Evolutionary conservation across 192 early-diverging fungal genomes (phyloP).

Genomic region (Jimgerdemannia flammicorona): DNA sequence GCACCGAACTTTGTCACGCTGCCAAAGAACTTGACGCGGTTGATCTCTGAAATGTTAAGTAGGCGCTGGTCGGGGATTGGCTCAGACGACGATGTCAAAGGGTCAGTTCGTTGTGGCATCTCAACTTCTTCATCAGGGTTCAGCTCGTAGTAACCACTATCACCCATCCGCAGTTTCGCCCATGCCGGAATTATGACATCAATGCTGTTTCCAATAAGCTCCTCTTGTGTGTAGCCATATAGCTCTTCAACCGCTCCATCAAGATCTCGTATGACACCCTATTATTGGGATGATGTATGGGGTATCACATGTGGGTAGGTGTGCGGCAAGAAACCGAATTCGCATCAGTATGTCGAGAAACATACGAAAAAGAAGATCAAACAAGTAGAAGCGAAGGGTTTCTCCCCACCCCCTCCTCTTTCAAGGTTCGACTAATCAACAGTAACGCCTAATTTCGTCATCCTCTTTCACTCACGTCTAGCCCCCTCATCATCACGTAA

Average conservation of each 20-base stretch:
- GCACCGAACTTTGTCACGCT: constrained; percentile 43
- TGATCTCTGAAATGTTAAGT: constrained; percentile 44
- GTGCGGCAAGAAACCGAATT: not conserved
- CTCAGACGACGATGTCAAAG: not conserved
- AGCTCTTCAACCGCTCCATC: constrained; percentile 44
- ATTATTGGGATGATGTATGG: not conserved
- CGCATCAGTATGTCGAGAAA: not conserved
- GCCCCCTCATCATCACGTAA: no score
- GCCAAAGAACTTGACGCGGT: constrained; percentile 54
- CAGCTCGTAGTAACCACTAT: constrained; percentile 6
- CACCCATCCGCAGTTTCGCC: constrained; percentile 7
- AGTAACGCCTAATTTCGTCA: not conserved
- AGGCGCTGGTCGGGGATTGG: constrained; percentile 9
- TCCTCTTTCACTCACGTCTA: no score
- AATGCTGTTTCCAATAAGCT: constrained; percentile 38
- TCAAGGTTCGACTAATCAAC: not conserved
- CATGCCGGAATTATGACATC: constrained; percentile 13
- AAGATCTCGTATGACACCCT: constrained; percentile 44
- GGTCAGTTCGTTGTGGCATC: not conserved
- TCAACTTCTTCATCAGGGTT: not conserved
- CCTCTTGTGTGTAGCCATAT: constrained; percentile 46
- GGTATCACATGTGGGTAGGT: not conserved
- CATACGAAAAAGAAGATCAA: not conserved
- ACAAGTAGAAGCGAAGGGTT: constrained; percentile 3
- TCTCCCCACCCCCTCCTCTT: not conserved